Conservation (phyloP, 116 monocot species). For the Trichopus zeylanicus region DNA sequence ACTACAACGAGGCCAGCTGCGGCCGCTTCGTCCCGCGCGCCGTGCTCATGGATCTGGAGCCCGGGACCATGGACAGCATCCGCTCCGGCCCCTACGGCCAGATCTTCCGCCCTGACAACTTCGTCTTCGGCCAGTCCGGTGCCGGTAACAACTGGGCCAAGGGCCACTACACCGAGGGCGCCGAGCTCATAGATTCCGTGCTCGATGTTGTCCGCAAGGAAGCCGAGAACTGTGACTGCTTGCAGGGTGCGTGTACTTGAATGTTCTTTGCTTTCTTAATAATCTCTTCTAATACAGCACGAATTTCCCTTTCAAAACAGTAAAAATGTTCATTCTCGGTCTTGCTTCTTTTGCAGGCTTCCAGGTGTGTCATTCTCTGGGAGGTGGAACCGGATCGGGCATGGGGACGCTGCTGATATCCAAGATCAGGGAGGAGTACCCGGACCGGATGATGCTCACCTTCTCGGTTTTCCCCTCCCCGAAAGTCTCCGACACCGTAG, state of each 20-base stretch:
- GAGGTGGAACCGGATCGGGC: slow-evolving; percentile 12
- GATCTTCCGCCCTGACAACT: slow-evolving; percentile 48
- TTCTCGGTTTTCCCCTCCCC: slow-evolving; percentile 21
- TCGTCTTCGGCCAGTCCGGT: slow-evolving; percentile 45
- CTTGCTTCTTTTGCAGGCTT: too few relatives aligned
- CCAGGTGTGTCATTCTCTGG: slow-evolving; percentile 14
- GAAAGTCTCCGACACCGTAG: slow-evolving; percentile 22
- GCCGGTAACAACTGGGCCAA: slow-evolving; percentile 38
- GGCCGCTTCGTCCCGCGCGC: slow-evolving; percentile 38
- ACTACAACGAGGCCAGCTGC: slow-evolving; percentile 43
- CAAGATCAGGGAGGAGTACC: slow-evolving; percentile 18
- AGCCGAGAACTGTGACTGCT: slow-evolving; percentile 78
- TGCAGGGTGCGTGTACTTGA: too few relatives aligned
- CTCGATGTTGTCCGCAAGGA: slow-evolving; percentile 83
- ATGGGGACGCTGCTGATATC: slow-evolving; percentile 17
- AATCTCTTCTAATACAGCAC: too few relatives aligned
- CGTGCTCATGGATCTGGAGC: slow-evolving; percentile 54
- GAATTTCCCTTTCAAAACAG: too few relatives aligned
- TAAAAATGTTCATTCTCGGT: too few relatives aligned
- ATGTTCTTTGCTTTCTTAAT: too few relatives aligned
- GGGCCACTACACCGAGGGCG: slow-evolving; percentile 32
- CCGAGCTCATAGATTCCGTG: slow-evolving; percentile 54
- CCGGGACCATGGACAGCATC: slow-evolving; percentile 53
- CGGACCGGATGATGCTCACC: slow-evolving; percentile 19
- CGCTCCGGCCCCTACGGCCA: slow-evolving; percentile 44